Conservation (phyloP, 2,329 filamentous ascomycete species). For the Alternaria ventricosa region DNA sequence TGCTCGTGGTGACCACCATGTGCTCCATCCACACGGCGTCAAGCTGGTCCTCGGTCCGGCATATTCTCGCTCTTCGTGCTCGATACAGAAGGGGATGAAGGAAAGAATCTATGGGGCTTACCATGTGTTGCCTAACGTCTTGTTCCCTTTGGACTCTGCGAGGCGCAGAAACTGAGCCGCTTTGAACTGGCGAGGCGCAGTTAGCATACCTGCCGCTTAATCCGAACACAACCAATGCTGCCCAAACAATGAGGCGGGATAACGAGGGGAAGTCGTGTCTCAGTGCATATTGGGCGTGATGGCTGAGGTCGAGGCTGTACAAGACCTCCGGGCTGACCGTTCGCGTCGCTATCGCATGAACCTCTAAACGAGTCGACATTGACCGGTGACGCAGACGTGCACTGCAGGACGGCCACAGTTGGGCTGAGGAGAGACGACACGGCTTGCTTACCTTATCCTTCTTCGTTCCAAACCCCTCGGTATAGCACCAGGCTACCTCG, state of each 20-base stretch:
- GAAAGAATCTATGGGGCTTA: slow-evolving; percentile 53
- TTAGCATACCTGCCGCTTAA: slow-evolving; percentile 31
- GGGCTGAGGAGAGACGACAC: slow-evolving; percentile 4
- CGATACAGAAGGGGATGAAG: slow-evolving; percentile 13
- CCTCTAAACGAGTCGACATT: slow-evolving; percentile 15
- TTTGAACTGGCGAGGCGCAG: slow-evolving; percentile 67
- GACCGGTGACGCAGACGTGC: slow-evolving; percentile 35
- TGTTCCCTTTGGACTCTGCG: slow-evolving; percentile 86
- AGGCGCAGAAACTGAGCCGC: slow-evolving; percentile 90
- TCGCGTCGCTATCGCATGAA: slow-evolving; percentile 28
- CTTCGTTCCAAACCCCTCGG: slow-evolving; percentile 95
- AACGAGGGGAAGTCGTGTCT: slow-evolving; percentile 28
- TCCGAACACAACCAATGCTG: slow-evolving; percentile 41
- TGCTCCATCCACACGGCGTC: slow-evolving; percentile 9
- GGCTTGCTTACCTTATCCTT: slow-evolving; percentile 88
- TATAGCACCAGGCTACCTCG: slow-evolving; percentile 92
- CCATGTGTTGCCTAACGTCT: slow-evolving; percentile 94
- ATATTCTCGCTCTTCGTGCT: slow-evolving; percentile 28
- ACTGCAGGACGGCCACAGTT: slow-evolving; percentile 10
- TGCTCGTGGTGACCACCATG: slow-evolving; percentile 15
- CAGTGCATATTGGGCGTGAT: slow-evolving; percentile 35
- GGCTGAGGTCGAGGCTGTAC: slow-evolving; percentile 19
- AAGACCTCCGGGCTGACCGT: slow-evolving; percentile 29
- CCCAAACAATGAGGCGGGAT: slow-evolving; percentile 51
- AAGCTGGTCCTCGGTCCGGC: slow-evolving; percentile 22